phyloP scores from a whole-genome alignment of 441 rosid genomes.

The Kokia cookei region DNA sequence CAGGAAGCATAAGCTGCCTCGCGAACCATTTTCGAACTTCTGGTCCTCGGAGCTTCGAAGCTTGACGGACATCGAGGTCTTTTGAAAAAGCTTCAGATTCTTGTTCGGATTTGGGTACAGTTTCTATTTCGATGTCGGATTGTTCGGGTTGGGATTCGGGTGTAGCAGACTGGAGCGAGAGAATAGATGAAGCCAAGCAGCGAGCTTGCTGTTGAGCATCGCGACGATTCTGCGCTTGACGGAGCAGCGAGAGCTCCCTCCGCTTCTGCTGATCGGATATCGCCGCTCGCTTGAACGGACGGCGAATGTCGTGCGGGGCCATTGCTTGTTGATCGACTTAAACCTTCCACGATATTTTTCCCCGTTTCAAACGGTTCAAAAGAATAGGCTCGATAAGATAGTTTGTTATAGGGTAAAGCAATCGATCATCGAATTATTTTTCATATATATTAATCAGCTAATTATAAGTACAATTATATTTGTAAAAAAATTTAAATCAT shows the following conservation, averaged over 20 bases:
- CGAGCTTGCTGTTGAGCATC: conserved; percentile 91
- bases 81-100: conserved; percentile 25
- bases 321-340: conserved; percentile 16
- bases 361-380: neutral
- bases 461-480: no score
- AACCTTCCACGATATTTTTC: neutral
- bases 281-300: conserved; percentile 75
- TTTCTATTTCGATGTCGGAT: conserved; percentile 25
- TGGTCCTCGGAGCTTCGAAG: conserved; percentile 65
- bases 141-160: conserved; percentile 34
- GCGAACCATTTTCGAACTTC: conserved; percentile 85
- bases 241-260: conserved; percentile 58
- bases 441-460: no score
- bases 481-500: no score
- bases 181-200: conserved; percentile 66
- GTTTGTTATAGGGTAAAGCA: neutral
- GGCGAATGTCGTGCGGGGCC: conserved; percentile 80
- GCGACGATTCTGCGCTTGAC: conserved; percentile 71
- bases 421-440: neutral
- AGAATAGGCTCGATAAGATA: neutral
- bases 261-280: conserved; percentile 75
- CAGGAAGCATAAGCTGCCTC: conserved; percentile 77
- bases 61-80: conserved; percentile 52
- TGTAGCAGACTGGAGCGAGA: conserved; percentile 43
- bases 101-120: conserved; percentile 17